These are phyloP conservation scores for Ploettnerulaceae sp. DNA, from an alignment of 2,329 filamentous ascomycete genomes.

Conservation along the genomic window DNA sequence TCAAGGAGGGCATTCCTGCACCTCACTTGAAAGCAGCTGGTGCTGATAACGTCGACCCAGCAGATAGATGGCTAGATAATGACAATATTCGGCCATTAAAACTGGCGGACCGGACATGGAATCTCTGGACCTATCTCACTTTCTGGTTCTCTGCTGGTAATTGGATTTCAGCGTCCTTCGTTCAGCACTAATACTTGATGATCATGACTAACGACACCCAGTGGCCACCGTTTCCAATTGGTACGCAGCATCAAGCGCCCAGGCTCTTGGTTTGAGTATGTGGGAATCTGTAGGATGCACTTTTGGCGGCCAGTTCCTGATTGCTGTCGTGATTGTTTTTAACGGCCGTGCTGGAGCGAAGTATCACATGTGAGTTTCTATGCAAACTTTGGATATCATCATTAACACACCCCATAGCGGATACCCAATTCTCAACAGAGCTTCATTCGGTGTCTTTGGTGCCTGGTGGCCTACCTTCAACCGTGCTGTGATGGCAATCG, in stretches of 20 bases:
- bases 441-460: constrained; percentile 42
- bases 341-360: constrained; percentile 41
- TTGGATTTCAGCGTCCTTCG: no score
- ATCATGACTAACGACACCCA: constrained; percentile 2
- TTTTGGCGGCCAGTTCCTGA: constrained; percentile 40
- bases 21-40: constrained; percentile 26
- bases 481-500: constrained; percentile 41
- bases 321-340: constrained; percentile 39
- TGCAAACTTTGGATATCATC: not conserved
- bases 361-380: constrained; percentile 37
- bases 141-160: constrained; percentile 41
- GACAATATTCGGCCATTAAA: constrained; percentile 40
- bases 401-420: constrained; percentile 15
- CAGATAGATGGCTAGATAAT: constrained; percentile 37
- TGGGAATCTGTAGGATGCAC: constrained; percentile 44
- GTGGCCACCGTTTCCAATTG: constrained; percentile 37
- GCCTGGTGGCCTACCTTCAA: constrained; percentile 42
- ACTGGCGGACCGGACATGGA: constrained; percentile 40
- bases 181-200: not conserved
- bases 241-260: constrained; percentile 38
- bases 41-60: constrained; percentile 27
- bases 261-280: constrained; percentile 43
- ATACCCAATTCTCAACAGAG: constrained; percentile 40
- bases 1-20: constrained; percentile 19
- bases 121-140: constrained; percentile 37